A percentile compares a stretch with the other conserved stretches of the same genome.
These are phyloP conservation scores for Fusarium odoratissimum DNA, from an alignment of 2,329 filamentous ascomycete genomes.

Conservation along the genomic window DNA sequence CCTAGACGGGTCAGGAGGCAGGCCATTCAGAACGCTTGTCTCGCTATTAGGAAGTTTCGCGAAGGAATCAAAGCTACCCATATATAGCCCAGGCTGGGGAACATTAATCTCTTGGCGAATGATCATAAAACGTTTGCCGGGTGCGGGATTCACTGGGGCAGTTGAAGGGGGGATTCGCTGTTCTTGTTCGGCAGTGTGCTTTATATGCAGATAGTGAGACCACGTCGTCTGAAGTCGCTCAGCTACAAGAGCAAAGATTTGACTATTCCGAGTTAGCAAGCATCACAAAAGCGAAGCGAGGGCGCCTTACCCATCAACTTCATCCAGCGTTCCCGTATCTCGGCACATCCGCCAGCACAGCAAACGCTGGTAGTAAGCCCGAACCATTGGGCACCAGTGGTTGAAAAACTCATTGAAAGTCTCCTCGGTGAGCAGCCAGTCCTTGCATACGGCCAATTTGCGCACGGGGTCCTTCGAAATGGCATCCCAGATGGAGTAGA, in stretches of 20 bases:
- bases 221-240: conserved; percentile 78
- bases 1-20: conserved; percentile 44
- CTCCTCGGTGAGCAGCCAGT: conserved; percentile 79
- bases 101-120: conserved; percentile 77
- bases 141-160: conserved; percentile 84
- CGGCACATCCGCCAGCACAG: conserved; percentile 90
- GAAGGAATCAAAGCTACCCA: conserved; percentile 62
- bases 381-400: conserved; percentile 96
- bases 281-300: background rate
- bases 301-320: conserved; percentile 72
- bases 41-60: conserved; percentile 45
- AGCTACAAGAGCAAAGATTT: conserved; percentile 75
- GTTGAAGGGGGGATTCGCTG: conserved; percentile 74
- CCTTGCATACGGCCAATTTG: conserved; percentile 76
- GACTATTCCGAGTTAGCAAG: conserved; percentile 57
- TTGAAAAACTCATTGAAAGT: conserved; percentile 87
- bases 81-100: conserved; percentile 60
- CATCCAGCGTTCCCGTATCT: conserved; percentile 73
- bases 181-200: conserved; percentile 70
- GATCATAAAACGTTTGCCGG: conserved; percentile 87
- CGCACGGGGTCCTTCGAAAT: conserved; percentile 73
- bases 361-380: conserved; percentile 91
- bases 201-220: conserved; percentile 82
- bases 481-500: conserved; percentile 83
- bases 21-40: conserved; percentile 40